Evolutionary conservation across 2,329 filamentous ascomycete genomes (phyloP).

Genomic region (Orbilia ellipsospora): DNA sequence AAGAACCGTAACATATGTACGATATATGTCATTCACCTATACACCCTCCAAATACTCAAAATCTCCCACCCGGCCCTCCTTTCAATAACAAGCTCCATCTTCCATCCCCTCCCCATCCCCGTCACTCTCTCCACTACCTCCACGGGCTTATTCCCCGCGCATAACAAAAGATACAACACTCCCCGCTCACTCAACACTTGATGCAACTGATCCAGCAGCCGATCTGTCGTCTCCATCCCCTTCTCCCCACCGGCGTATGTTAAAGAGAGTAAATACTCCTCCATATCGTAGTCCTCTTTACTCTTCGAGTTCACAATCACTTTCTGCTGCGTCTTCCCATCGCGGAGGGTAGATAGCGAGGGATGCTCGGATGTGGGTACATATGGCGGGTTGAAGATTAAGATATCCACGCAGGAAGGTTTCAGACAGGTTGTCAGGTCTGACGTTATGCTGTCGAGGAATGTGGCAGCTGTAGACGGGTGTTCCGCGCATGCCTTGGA

Average conservation of each 20-base stretch:
- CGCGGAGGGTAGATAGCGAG: slow-evolving; percentile 60
- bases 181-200: slow-evolving; percentile 73
- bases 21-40: slow-evolving; percentile 65
- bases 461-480: slow-evolving; percentile 63
- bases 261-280: slow-evolving; percentile 83
- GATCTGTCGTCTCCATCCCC: slow-evolving; percentile 92
- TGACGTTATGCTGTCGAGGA: slow-evolving; percentile 74
- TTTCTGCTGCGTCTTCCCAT: slow-evolving; percentile 55
- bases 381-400: slow-evolving; percentile 97
- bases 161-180: slow-evolving; percentile 88
- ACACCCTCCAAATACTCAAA: slow-evolving; percentile 87
- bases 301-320: slow-evolving; percentile 57
- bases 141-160: slow-evolving; percentile 87
- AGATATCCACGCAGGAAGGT: slow-evolving; percentile 75
- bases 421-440: slow-evolving; percentile 76
- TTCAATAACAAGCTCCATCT: slow-evolving; percentile 78
- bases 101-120: slow-evolving; percentile 73
- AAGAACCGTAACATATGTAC: background rate
- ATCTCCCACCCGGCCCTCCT: slow-evolving; percentile 94
- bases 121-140: slow-evolving; percentile 74
- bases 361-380: slow-evolving; percentile 86
- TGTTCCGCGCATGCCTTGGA: slow-evolving; percentile 64
- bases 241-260: slow-evolving; percentile 89
- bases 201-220: slow-evolving; percentile 77
- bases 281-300: slow-evolving; percentile 73